These are phyloP conservation scores for Rubus parviflorus DNA, from an alignment of 306 rosid species.

Conservation along the genomic window DNA sequence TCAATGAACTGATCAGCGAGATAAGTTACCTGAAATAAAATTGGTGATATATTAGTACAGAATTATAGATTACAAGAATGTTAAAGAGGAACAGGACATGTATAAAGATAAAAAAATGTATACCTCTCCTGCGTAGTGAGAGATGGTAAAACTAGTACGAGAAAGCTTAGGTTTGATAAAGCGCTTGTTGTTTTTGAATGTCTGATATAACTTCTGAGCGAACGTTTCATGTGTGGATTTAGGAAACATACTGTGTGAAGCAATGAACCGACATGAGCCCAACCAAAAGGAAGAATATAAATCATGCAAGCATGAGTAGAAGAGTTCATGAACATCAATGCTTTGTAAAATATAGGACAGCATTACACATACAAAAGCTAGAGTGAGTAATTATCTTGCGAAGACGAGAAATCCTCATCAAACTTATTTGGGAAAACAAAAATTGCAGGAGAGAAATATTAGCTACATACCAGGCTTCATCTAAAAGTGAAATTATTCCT, in stretches of 20 bases:
- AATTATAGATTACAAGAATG: slow-evolving; percentile 15
- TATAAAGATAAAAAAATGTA: slow-evolving; percentile 27
- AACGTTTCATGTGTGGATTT: slow-evolving; percentile 99
- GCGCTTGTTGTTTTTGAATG: slow-evolving; percentile 94
- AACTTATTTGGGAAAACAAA: slow-evolving; percentile 27
- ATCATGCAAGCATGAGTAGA: slow-evolving; percentile 24
- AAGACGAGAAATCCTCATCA: slow-evolving; percentile 7
- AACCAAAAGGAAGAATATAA: slow-evolving; percentile 28
- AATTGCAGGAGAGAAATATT: slow-evolving; percentile 14
- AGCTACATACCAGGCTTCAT: slow-evolving; percentile 97
- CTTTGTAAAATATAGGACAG: slow-evolving; percentile 14
- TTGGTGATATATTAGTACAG: slow-evolving; percentile 26
- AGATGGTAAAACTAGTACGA: slow-evolving; percentile 89
- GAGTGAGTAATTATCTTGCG: not conserved
- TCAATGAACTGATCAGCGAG: slow-evolving; percentile 94
- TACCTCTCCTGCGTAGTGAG: slow-evolving; percentile 99
- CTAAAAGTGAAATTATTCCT: slow-evolving; percentile 92
- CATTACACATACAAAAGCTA: slow-evolving; percentile 14
- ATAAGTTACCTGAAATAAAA: slow-evolving; percentile 69
- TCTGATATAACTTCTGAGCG: slow-evolving; percentile 96
- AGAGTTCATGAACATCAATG: slow-evolving; percentile 3
- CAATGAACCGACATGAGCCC: slow-evolving; percentile 39
- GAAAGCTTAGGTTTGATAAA: slow-evolving; percentile 98
- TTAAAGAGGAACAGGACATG: slow-evolving; percentile 24
- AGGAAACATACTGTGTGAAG: slow-evolving; percentile 94